Percentiles rank a stretch among this genome's conserved stretches.
Conservation (phyloP, 208 protist genomes). For the Trypanosoma avium region DNA sequence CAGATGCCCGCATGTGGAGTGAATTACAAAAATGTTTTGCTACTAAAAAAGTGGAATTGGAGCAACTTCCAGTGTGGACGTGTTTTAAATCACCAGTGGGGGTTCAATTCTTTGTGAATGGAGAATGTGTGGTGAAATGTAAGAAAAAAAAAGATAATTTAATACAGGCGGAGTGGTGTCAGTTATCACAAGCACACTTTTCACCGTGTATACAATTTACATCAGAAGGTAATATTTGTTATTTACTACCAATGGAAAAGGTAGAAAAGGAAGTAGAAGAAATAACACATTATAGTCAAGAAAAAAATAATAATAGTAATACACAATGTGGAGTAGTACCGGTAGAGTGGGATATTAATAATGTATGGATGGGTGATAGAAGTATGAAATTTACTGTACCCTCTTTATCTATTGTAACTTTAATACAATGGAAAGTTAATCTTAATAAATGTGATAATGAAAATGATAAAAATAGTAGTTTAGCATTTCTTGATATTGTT, state of each 20-base stretch:
- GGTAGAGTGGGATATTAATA: slow-evolving; percentile 18
- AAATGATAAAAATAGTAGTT: not conserved
- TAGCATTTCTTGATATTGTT: slow-evolving; percentile 28
- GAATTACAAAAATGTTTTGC: slow-evolving; percentile 42
- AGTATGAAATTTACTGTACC: slow-evolving; percentile 42
- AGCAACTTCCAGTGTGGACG: slow-evolving; percentile 41
- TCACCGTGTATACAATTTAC: slow-evolving; percentile 16
- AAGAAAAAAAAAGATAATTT: not conserved
- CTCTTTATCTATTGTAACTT: slow-evolving; percentile 29
- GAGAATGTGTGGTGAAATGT: slow-evolving; percentile 22
- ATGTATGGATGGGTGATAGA: slow-evolving; percentile 66
- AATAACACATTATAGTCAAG: not conserved
- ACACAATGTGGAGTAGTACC: not conserved
- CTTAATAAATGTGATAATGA: not conserved
- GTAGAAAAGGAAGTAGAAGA: not conserved
- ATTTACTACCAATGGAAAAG: slow-evolving; percentile 6
- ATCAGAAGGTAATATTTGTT: not conserved
- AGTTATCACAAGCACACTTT: slow-evolving; percentile 25
- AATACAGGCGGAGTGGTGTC: slow-evolving; percentile 23
- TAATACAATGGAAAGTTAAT: slow-evolving; percentile 42
- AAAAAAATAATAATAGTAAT: not conserved
- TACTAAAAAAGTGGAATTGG: slow-evolving; percentile 12
- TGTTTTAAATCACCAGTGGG: slow-evolving; percentile 55
- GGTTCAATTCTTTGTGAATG: slow-evolving; percentile 55
- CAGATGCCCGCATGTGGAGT: slow-evolving; percentile 57